Evolutionary conservation across 169 alveolate species (phyloP).

Genomic region (Amoebophrya sp.): DNA sequence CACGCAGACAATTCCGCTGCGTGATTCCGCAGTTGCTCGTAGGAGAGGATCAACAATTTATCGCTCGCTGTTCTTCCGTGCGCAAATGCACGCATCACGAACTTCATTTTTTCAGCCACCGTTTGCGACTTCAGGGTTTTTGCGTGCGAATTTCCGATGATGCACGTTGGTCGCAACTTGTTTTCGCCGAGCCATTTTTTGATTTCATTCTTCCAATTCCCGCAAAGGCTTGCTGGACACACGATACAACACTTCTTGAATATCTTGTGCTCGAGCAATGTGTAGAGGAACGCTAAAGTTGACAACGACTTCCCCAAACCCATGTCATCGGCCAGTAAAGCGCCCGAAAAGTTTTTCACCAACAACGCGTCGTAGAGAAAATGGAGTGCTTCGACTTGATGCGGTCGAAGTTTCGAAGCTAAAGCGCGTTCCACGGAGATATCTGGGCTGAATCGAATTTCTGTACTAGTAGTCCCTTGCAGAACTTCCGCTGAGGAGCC

Average conservation of each 20-base stretch:
- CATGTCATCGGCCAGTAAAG: not conserved
- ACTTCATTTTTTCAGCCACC: not conserved
- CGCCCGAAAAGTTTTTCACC: too few species aligned
- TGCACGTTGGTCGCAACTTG: not conserved
- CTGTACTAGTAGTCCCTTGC: too few species aligned
- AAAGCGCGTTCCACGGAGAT: not conserved
- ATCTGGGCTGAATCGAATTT: too few species aligned
- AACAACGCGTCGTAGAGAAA: not conserved
- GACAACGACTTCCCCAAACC: not conserved
- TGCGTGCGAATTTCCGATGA: not conserved
- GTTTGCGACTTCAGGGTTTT: not conserved
- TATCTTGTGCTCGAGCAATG: not conserved
- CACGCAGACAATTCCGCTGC: not conserved
- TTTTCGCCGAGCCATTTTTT: not conserved
- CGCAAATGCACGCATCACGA: not conserved
- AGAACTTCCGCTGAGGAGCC: too few species aligned
- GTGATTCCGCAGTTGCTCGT: not conserved
- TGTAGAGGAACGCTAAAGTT: not conserved
- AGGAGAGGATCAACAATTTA: not conserved
- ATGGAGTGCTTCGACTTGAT: not conserved
- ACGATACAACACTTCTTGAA: not conserved
- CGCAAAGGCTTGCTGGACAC: not conserved
- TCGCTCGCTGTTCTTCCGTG: not conserved
- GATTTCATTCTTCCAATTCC: not conserved
- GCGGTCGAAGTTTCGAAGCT: not conserved